A percentile compares a stretch with the other conserved stretches of the same genome.
Evolutionary conservation across 2,329 filamentous ascomycete genomes (phyloP).

Genomic region (Lachnellula occidentalis): DNA sequence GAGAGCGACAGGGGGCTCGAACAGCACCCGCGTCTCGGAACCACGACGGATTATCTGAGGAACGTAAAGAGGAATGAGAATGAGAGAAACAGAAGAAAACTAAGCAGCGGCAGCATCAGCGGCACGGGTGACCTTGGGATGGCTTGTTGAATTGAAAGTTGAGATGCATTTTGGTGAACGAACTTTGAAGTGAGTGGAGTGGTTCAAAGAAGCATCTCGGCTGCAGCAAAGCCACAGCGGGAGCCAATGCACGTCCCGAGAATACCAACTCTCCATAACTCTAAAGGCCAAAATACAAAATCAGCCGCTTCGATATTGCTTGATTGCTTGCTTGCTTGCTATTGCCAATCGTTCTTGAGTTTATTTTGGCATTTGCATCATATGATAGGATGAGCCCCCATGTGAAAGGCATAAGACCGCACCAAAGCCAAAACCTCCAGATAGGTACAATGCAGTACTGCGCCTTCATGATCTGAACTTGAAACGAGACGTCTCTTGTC

Average conservation of each 20-base stretch:
- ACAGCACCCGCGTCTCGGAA: conserved; percentile 20
- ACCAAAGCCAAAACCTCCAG: not conserved
- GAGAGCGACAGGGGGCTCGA: conserved; percentile 12
- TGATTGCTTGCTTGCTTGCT: not conserved
- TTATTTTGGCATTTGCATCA: not conserved
- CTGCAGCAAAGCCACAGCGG: not conserved
- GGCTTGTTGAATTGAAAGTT: conserved; percentile 7
- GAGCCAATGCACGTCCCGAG: not conserved
- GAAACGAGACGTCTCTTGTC: conserved; percentile 20
- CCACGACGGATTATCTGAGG: conserved; percentile 10
- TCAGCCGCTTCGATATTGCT: not conserved
- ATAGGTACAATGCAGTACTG: not conserved
- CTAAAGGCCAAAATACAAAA: not conserved
- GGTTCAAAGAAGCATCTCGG: not conserved
- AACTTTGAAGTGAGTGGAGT: too few species aligned
- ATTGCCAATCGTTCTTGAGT: not conserved
- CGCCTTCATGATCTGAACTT: conserved; percentile 16
- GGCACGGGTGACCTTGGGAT: not conserved
- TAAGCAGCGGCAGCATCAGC: not conserved
- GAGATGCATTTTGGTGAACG: too few species aligned
- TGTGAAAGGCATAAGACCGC: not conserved
- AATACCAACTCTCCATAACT: not conserved
- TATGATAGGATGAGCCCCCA: not conserved
- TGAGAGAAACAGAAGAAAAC: not conserved
- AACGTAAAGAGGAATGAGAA: not conserved